Conservation (phyloP, 1,284 basidiomycete genomes). For the Uromyces viciae-fabae region DNA sequence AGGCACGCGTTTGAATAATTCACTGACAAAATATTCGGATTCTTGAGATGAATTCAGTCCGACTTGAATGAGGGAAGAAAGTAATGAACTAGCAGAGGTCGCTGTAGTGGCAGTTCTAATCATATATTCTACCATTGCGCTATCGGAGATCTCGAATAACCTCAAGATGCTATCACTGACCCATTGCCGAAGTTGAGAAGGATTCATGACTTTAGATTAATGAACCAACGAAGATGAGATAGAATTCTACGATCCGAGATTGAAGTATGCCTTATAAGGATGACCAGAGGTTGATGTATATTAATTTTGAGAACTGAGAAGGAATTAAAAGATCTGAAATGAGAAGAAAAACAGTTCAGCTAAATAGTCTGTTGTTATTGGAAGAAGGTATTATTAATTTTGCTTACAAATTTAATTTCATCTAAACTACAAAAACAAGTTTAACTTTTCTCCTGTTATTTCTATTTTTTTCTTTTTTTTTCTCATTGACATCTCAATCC, state of each 20-base stretch:
- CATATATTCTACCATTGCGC: conserved; percentile 37
- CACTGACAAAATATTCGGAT: conserved; percentile 30
- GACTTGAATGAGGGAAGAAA: conserved; percentile 1
- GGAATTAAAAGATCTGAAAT: too few species aligned
- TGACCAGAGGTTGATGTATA: too few species aligned
- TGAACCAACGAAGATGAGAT: not conserved
- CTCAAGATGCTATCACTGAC: conserved; percentile 40
- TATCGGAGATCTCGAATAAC: conserved; percentile 36
- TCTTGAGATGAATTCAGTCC: conserved; percentile 32
- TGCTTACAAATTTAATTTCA: too few species aligned
- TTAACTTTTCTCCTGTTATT: not conserved
- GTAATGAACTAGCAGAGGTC: not conserved
- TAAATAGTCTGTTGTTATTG: too few species aligned
- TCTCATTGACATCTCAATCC: too few species aligned
- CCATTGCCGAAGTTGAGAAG: conserved; percentile 38
- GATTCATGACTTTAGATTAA: conserved; percentile 2
- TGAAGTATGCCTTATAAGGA: too few species aligned
- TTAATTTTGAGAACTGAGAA: too few species aligned
- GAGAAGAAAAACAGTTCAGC: too few species aligned
- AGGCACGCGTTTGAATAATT: conserved; percentile 34
- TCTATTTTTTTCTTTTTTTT: not conserved
- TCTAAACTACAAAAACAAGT: not conserved
- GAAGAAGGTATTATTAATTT: too few species aligned
- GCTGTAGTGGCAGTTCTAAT: conserved; percentile 37
- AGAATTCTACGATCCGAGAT: too few species aligned